phyloP scores from a whole-genome alignment of 352 stramenopile genomes.

The Pythium periplocum region DNA sequence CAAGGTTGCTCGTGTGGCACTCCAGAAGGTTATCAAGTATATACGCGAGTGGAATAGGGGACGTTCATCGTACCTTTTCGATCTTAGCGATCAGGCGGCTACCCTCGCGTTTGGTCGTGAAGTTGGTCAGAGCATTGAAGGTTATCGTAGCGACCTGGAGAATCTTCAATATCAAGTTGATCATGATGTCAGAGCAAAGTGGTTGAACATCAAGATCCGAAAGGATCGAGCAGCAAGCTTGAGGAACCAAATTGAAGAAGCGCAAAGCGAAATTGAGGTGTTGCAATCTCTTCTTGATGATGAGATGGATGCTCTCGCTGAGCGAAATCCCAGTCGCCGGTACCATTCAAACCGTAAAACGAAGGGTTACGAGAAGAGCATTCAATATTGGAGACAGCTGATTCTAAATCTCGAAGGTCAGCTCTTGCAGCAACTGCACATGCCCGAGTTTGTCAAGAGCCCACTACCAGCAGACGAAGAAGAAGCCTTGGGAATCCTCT shows the following conservation, averaged over 20 bases:
- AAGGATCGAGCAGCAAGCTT: not conserved
- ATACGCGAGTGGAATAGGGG: not conserved
- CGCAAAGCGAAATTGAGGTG: too few species aligned
- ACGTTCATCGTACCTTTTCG: not conserved
- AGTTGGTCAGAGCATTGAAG: not conserved
- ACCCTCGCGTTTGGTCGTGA: not conserved
- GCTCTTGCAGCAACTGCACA: not conserved
- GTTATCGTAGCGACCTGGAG: not conserved
- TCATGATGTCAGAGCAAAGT: constrained; percentile 1
- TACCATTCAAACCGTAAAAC: not conserved
- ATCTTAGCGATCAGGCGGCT: not conserved
- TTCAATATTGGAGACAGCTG: not conserved
- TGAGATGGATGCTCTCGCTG: too few species aligned
- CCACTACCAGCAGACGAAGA: constrained; percentile 20
- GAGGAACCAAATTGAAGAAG: too few species aligned
- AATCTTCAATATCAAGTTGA: not conserved
- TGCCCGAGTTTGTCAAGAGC: constrained; percentile 19
- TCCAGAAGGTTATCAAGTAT: not conserved
- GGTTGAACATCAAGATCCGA: constrained; percentile 13
- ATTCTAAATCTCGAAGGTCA: not conserved
- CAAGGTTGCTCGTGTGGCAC: not conserved
- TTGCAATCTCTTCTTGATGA: too few species aligned
- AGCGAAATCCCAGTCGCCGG: too few species aligned
- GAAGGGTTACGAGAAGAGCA: not conserved
- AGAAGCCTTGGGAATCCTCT: constrained; percentile 27